These are phyloP conservation scores for Corylus heterophylla DNA, from an alignment of 306 rosid genomes.

Conservation along the genomic window DNA sequence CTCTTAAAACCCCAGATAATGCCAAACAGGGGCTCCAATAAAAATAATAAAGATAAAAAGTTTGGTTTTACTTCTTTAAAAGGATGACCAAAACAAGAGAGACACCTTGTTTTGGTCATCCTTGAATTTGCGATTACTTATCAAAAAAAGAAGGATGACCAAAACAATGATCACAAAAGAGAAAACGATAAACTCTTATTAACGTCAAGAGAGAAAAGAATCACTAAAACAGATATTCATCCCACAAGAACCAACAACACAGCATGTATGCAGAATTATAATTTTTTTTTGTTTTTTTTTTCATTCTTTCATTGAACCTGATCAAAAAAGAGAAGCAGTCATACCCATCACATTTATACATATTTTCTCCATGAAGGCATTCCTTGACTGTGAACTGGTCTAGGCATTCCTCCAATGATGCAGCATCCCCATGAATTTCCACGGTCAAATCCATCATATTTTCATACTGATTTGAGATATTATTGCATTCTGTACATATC, in stretches of 20 bases:
- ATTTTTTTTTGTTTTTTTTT: neutral
- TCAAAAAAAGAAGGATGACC: neutral
- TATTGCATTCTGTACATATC: conserved; percentile 74
- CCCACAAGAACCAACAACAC: neutral
- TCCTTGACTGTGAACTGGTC: conserved; percentile 86
- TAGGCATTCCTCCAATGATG: conserved; percentile 91
- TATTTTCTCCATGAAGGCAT: conserved; percentile 89
- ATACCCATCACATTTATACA: conserved; percentile 97
- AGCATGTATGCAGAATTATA: neutral
- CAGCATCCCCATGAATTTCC: conserved; percentile 95
- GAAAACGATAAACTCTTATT: neutral
- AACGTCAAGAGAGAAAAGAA: neutral
- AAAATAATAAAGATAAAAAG: neutral
- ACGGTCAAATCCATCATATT: conserved; percentile 99
- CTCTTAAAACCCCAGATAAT: neutral
- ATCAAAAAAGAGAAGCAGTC: conserved; percentile 30
- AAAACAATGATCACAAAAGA: neutral
- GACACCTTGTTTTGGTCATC: too few species aligned
- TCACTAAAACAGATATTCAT: neutral
- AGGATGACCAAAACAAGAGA: neutral
- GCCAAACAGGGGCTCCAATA: neutral
- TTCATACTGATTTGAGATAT: conserved; percentile 82
- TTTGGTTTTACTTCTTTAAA: neutral
- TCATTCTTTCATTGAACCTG: neutral
- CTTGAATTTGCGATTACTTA: too few species aligned